Percentiles rank a stretch among this genome's conserved stretches.
These are phyloP conservation scores for Uronychia binucleata DNA, from an alignment of 73 alveolate species.

Conservation along the genomic window DNA sequence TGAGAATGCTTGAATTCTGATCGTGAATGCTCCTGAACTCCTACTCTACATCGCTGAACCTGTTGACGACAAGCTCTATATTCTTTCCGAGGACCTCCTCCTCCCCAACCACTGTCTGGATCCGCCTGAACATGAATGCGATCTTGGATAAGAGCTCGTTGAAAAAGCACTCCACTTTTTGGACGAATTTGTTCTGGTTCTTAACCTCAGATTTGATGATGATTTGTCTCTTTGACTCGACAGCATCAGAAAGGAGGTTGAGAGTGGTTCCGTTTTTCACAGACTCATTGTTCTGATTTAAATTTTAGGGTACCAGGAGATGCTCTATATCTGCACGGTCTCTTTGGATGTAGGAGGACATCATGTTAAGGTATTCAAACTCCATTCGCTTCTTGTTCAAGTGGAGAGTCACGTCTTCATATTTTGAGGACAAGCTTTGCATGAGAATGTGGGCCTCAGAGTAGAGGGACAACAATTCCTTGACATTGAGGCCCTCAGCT, in stretches of 20 bases:
- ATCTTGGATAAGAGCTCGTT: neutral
- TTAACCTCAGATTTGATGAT: neutral
- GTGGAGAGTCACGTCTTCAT: neutral
- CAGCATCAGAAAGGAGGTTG: neutral
- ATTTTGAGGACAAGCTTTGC: neutral
- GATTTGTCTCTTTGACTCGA: neutral
- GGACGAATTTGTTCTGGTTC: neutral
- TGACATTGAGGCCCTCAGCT: neutral
- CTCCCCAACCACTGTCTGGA: neutral
- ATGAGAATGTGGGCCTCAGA: neutral
- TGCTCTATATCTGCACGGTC: neutral
- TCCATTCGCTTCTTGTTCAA: neutral
- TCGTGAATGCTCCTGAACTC: neutral
- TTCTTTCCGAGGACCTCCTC: neutral
- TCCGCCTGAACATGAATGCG: neutral
- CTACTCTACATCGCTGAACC: neutral
- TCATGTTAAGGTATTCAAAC: neutral
- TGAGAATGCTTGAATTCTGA: neutral
- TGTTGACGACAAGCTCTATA: neutral
- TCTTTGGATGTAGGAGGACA: neutral
- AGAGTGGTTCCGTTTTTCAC: neutral
- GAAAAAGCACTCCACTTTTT: neutral
- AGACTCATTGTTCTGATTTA: neutral
- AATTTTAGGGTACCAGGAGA: neutral
- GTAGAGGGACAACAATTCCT: neutral